Evolutionary conservation across 345 rosid genomes (phyloP).

Genomic region (Sonneratia caseolaris): DNA sequence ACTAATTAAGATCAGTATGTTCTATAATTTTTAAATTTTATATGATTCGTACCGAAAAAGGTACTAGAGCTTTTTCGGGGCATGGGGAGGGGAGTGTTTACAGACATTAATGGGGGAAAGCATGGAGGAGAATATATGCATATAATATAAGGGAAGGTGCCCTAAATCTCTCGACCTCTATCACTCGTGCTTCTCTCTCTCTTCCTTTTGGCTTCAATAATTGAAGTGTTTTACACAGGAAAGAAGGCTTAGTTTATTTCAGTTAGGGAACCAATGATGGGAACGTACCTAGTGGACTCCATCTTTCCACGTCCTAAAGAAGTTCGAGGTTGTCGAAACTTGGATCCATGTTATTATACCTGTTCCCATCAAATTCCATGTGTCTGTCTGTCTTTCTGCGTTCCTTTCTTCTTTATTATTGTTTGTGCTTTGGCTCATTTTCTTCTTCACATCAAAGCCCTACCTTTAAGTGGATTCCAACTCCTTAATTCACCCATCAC

Average conservation of each 20-base stretch:
- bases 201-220: conserved; percentile 24
- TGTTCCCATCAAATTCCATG: conserved; percentile 17
- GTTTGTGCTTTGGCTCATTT: not conserved
- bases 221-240: conserved; percentile 18
- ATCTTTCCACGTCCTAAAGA: conserved; percentile 60
- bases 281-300: conserved; percentile 41
- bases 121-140: too few relatives aligned
- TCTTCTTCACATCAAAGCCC: conserved; percentile 17
- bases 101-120: too few relatives aligned
- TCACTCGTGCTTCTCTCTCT: conserved; percentile 3
- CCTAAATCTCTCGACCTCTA: not conserved
- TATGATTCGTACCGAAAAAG: too few relatives aligned
- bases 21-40: not conserved
- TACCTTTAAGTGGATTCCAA: conserved; percentile 56
- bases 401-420: not conserved
- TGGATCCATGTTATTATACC: conserved; percentile 34
- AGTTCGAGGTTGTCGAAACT: conserved; percentile 27
- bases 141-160: not conserved
- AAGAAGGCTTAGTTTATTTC: conserved; percentile 27
- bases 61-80: too few relatives aligned
- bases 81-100: too few relatives aligned
- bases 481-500: conserved; percentile 50
- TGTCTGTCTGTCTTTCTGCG: conserved; percentile 7
- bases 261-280: conserved; percentile 52
- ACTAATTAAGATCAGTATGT: too few relatives aligned